A percentile compares a stretch with the other conserved stretches of the same genome.
phyloP scores from a whole-genome alignment of 1,284 basidiomycete species.

The Moesziomyces antarcticus region DNA sequence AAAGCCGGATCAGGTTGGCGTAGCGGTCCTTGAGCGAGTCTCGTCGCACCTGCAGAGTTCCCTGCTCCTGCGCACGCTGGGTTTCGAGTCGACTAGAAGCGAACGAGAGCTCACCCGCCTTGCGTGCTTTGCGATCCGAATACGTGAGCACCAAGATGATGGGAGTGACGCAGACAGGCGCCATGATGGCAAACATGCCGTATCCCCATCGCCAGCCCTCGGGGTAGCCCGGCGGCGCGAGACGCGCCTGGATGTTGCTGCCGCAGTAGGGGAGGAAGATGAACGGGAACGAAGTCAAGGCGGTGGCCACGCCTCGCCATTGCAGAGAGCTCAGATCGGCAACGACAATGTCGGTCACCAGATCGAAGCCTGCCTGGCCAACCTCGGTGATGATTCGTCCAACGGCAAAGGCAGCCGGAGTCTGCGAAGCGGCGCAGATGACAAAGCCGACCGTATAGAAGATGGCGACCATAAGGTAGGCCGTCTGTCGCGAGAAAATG shows the following conservation, averaged over 20 bases:
- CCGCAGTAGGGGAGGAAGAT: slow-evolving; percentile 19
- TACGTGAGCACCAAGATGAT: slow-evolving; percentile 67
- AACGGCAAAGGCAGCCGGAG: slow-evolving; percentile 16
- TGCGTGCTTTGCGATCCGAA: slow-evolving; percentile 67
- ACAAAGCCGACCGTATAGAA: slow-evolving; percentile 59
- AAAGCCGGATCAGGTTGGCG: slow-evolving; percentile 28
- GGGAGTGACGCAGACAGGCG: slow-evolving; percentile 40
- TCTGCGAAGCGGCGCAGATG: slow-evolving; percentile 42
- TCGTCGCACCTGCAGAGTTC: slow-evolving; percentile 19
- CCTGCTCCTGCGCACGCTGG: slow-evolving; percentile 15
- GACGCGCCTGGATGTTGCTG: slow-evolving; percentile 11
- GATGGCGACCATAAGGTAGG: slow-evolving; percentile 38
- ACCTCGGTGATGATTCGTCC: slow-evolving; percentile 38
- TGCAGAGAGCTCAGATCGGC: slow-evolving; percentile 46
- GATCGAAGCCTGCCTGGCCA: slow-evolving; percentile 40
- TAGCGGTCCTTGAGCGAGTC: slow-evolving; percentile 19
- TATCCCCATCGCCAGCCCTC: slow-evolving; percentile 47
- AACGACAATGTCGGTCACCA: slow-evolving; percentile 58
- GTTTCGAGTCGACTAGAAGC: slow-evolving; percentile 24
- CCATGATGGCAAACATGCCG: slow-evolving; percentile 49
- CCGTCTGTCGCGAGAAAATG: slow-evolving; percentile 56
- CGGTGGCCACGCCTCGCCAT: slow-evolving; percentile 36
- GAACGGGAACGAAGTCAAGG: slow-evolving; percentile 31
- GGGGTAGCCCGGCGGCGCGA: slow-evolving; percentile 2
- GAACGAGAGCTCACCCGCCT: slow-evolving; percentile 56